phyloP scores from a whole-genome alignment of 1,284 basidiomycete genomes.

The Neolentinus lepideus region DNA sequence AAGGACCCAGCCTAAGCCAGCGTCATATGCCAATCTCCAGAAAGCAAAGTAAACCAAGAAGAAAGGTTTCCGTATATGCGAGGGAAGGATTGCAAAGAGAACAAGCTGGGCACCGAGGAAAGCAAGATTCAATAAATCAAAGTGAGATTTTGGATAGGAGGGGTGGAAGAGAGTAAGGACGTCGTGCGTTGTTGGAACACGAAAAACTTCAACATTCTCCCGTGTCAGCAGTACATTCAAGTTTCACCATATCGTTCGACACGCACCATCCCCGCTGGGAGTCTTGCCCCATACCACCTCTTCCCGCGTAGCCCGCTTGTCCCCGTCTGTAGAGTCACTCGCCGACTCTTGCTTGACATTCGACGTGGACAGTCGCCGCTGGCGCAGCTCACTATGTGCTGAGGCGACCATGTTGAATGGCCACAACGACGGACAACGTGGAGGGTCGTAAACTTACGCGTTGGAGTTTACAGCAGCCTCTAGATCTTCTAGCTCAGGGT shows the following conservation, averaged over 20 bases:
- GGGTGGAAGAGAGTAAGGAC: constrained; percentile 92
- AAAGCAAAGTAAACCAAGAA: constrained; percentile 88
- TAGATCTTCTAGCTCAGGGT: background rate
- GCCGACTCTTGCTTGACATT: no score
- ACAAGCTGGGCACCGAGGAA: constrained; percentile 75
- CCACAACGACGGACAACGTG: background rate
- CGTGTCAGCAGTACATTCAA: background rate
- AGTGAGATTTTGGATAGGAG: constrained; percentile 81
- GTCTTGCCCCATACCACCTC: constrained; percentile 81
- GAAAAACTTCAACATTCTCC: constrained; percentile 60
- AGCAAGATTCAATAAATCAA: constrained; percentile 83
- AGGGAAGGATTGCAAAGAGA: constrained; percentile 66
- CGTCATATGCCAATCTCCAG: constrained; percentile 91
- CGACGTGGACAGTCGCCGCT: constrained; percentile 1
- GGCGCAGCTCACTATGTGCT: constrained; percentile 7
- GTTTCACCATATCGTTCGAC: background rate
- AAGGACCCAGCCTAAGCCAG: constrained; percentile 89
- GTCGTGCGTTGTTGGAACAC: constrained; percentile 93
- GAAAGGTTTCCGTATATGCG: constrained; percentile 48
- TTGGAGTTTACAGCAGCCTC: background rate
- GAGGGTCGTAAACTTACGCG: constrained; percentile 1
- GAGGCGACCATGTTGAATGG: constrained; percentile 6
- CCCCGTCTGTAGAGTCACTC: no score
- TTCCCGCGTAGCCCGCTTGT: background rate
- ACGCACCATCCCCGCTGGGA: constrained; percentile 69